These are phyloP conservation scores for Neofusicoccum kwambonambiense DNA, from an alignment of 2,329 filamentous ascomycete genomes.

Conservation along the genomic window DNA sequence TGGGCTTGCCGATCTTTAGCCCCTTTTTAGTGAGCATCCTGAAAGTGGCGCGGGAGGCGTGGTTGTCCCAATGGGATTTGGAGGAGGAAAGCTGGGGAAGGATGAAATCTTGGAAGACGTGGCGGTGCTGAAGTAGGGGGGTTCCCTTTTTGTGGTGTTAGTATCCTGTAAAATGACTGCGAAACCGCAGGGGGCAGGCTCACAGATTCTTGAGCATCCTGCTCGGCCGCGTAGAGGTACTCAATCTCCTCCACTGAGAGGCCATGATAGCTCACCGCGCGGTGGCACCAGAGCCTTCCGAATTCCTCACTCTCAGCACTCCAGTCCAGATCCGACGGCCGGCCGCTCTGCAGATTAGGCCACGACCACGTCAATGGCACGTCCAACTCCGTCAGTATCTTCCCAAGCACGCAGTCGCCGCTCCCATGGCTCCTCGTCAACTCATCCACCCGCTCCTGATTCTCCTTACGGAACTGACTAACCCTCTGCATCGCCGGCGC, in stretches of 20 bases:
- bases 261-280: slow-evolving; percentile 52
- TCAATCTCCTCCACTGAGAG: slow-evolving; percentile 44
- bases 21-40: slow-evolving; percentile 1
- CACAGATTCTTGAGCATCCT: slow-evolving; percentile 35
- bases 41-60: slow-evolving; percentile 22
- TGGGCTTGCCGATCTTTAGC: background rate
- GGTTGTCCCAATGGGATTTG: slow-evolving; percentile 34
- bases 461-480: slow-evolving; percentile 42
- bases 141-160: slow-evolving; percentile 26
- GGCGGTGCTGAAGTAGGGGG: slow-evolving; percentile 35
- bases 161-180: background rate
- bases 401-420: slow-evolving; percentile 52
- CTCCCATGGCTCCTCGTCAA: slow-evolving; percentile 50
- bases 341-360: slow-evolving; percentile 49
- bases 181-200: background rate
- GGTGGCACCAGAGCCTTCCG: slow-evolving; percentile 49
- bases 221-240: slow-evolving; percentile 48
- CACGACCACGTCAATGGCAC: slow-evolving; percentile 48
- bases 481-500: slow-evolving; percentile 48
- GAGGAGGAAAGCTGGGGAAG: slow-evolving; percentile 28
- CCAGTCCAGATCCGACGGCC: slow-evolving; percentile 36
- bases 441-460: slow-evolving; percentile 44
- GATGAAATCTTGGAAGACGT: slow-evolving; percentile 36
- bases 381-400: slow-evolving; percentile 47
- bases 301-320: slow-evolving; percentile 14